Base-by-base conservation (phyloP, 1,284 basidiomycete species). In the Trichosporon sp. region DNA sequence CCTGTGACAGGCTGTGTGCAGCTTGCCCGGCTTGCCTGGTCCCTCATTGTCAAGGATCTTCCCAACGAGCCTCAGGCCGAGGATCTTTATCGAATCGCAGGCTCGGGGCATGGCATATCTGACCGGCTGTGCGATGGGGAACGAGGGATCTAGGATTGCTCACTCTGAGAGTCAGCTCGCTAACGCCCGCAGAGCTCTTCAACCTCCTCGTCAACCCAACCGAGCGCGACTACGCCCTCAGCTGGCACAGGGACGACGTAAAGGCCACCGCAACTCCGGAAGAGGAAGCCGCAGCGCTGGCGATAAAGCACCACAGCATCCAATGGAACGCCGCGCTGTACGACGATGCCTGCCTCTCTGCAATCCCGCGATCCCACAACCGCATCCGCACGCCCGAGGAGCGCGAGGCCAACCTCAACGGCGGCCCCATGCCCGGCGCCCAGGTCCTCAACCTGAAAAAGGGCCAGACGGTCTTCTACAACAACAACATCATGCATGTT, bases 251-350 rank as follows among this genome's bases (percentile, higher is more conserved):
- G 2, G 91, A 92, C 70, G 90, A 91, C 76, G 84, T 92, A 13
- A 81, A 81, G 58, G 87, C 87, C 66, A 82, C 83, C 29, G 88
- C 87, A 0, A 84, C 82, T 0, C 76, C 82, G n/a, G 85, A 86
- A 11, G 88, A 92, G 70, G 91, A 92, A 73, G 71, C 73, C 1
- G 72, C 80, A 27, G 85, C 86, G 2, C 83, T 92, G 3, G 78
- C 78, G 4, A 79, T 84, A 27, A 89, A 87, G 83, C 86, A 87
- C 63, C 83, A 86, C 71, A 89, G 88, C 3, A 84, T 91, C 3
- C 90, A 92, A 80, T 92, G 90, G 89, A 92, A 92, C 73, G 87
- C 88, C 83, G 89, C 89, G 0, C 81, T 92, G 21, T 89, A 89
- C 70, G 83, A 85, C 62, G 90, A 92, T 71, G 82, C 84, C 0